Percentiles rank a stretch among this genome's conserved stretches.
These are phyloP conservation scores for Cucumis sativus DNA, from an alignment of 306 rosid species.

Conservation along the genomic window Cucumber_9930_V3 NC_026655.2:163001-163500, in stretches of 20 bases:
- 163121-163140: slow-evolving; percentile 39
- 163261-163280: slow-evolving; percentile 24
- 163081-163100: slow-evolving; percentile 58
- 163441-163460: slow-evolving; percentile 35
- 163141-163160: slow-evolving; percentile 23
- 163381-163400: slow-evolving; percentile 45
- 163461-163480: slow-evolving; percentile 36
- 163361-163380: slow-evolving; percentile 22
- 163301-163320: slow-evolving; percentile 15
- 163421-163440: slow-evolving; percentile 38
- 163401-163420: slow-evolving; percentile 21
- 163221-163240: slow-evolving; percentile 36
- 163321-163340: slow-evolving; percentile 32
- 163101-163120: slow-evolving; percentile 34
- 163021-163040: slow-evolving; percentile 23
- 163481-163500: slow-evolving; percentile 29
- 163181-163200: slow-evolving; percentile 44
- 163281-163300: slow-evolving; percentile 31
- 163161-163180: slow-evolving; percentile 44
- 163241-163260: slow-evolving; percentile 39
- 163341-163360: slow-evolving; percentile 31
- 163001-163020: slow-evolving; percentile 38
- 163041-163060: slow-evolving; percentile 8
- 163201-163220: slow-evolving; percentile 31
- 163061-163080: slow-evolving; percentile 18